Conservation (phyloP, 2,329 filamentous ascomycete genomes). For the Sarocladiaceae sp. region DNA sequence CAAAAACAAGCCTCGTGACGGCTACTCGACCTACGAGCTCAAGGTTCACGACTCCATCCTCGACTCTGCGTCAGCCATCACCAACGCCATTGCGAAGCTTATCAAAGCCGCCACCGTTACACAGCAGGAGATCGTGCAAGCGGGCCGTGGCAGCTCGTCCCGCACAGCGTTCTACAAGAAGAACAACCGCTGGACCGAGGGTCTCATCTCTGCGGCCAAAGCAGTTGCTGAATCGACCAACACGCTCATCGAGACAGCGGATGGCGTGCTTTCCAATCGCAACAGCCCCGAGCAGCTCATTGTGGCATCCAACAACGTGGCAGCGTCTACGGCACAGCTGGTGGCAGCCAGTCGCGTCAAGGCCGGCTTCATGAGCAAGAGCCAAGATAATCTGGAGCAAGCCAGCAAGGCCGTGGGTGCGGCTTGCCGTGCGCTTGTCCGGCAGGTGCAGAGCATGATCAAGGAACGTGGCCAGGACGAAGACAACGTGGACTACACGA, state of each 20-base stretch:
- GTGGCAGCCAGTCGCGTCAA: constrained; percentile 95
- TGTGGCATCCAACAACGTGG: constrained; percentile 94
- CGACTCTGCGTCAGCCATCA: constrained; percentile 87
- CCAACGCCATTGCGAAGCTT: constrained; percentile 84
- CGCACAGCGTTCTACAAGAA: constrained; percentile 98
- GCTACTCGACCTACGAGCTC: constrained; percentile 92
- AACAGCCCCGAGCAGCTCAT: constrained; percentile 97
- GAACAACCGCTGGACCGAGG: constrained; percentile 99
- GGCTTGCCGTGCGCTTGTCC: constrained; percentile 79
- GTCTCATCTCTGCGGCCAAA: constrained; percentile 93
- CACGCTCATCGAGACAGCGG: constrained; percentile 93
- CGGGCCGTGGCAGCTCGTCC: constrained; percentile 80
- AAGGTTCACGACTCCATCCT: constrained; percentile 94
- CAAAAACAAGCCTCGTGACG: constrained; percentile 92
- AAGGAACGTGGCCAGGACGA: constrained; percentile 77
- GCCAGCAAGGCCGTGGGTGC: constrained; percentile 89
- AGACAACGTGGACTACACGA: constrained; percentile 79
- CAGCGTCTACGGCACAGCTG: constrained; percentile 91
- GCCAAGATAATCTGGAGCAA: constrained; percentile 82
- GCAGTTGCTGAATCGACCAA: constrained; percentile 92
- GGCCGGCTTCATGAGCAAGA: constrained; percentile 97
- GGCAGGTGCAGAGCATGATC: constrained; percentile 93
- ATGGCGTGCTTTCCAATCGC: constrained; percentile 85
- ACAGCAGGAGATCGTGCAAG: constrained; percentile 93
- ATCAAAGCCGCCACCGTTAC: constrained; percentile 92